Base-by-base conservation (phyloP, 257 asterid species). In the Ophiorrhiza pumila region DNA sequence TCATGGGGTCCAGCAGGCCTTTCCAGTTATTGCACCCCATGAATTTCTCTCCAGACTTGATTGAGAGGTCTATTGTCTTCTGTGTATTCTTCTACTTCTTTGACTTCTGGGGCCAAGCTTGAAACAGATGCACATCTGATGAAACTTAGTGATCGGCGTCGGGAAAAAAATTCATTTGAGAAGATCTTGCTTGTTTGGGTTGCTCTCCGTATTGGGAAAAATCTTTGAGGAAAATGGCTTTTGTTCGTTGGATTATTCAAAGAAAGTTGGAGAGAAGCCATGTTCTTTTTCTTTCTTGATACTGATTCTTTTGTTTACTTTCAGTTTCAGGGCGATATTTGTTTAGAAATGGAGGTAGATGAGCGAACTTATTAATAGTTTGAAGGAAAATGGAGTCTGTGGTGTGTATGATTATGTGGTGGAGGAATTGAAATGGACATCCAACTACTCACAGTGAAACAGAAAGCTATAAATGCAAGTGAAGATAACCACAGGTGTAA, bases 1-100 rank as follows among this genome's bases (percentile, higher is more conserved):
- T 83, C 82, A 91, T 76, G 52, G 97, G 97, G 70, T 91, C 97
- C 0, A 89, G 61, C 7, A 91, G 72, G 13, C 78, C 77, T 18
- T 83, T 84, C 96, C 95, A 91, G 77, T 86, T 43, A 27, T 72
- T 76, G 27, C 65, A 61, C 9, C 96, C 97, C 50, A n/a, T 85
- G 89, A 73, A 89, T 83, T 70, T 87, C 86, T 34, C 69, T 69
- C 97, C 97, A 89, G n/a, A 85, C 72, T 55, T 83, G 47, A 77
- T 68, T 64, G 5, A 89, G 81, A 41, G 87, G 86, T 18, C 82
- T 29, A 35, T 47, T 70, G 70, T 39, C 73, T 25, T 83, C 85
- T 11, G 56, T 32, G 17, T 78, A n/a, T 22, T 56, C 73, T 4
- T 71, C 13, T 6, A 72, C 72, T 76, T 84, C 78, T 77, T 45